Evolutionary conservation across 2,329 filamentous ascomycete genomes (phyloP), one percentile per base, ranked within the genome.

Genomic region (Nigrospora sphaerica): DNA sequence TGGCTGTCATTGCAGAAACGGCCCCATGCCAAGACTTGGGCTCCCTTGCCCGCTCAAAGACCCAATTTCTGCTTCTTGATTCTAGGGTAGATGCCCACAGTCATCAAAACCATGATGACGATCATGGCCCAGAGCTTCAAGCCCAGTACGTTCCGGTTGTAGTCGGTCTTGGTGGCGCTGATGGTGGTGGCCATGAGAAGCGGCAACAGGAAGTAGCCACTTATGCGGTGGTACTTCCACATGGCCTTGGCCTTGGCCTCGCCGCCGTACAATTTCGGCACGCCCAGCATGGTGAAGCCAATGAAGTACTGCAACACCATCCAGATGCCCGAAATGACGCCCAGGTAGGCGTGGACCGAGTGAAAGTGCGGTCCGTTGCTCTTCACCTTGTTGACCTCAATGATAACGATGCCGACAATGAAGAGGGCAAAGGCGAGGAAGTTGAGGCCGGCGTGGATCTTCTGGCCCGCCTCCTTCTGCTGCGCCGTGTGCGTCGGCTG

Each of bases 181-280:
- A 77, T 71, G 35, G 95, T 77, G 0, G 91, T 93, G 11, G 79
- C 81, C 51, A 95, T 67, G 51, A 92, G 74, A 56, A 95, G 58
- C 43, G 84, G 59, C 45, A 92, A 68, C 48, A 91, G 70, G 9
- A 81, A 54, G 62, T 98, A 97, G 2, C 92, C 93, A 18, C 74
- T 77, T 45, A 78, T 68, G 31, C 92, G 81, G 64, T 97, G 93
- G 58, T 91, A 95, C 68, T 95, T 96, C 75, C 92, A 97, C 37
- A 95, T 64, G 19, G 74, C 74, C 75, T 91, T 95, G 17, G 90
- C 92, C 3, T 81, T 82, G 23, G 88, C 83, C 52, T 85, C 81
- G 46, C 88, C 82, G 6, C 91, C 91, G 57, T 92, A 95, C 2
- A 50, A 34, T 18, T 47, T 45, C 10, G 91, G 91, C 3, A 79